phyloP scores from a whole-genome alignment of 192 early-diverging fungal species.

The Coemansia umbellata region DNA sequence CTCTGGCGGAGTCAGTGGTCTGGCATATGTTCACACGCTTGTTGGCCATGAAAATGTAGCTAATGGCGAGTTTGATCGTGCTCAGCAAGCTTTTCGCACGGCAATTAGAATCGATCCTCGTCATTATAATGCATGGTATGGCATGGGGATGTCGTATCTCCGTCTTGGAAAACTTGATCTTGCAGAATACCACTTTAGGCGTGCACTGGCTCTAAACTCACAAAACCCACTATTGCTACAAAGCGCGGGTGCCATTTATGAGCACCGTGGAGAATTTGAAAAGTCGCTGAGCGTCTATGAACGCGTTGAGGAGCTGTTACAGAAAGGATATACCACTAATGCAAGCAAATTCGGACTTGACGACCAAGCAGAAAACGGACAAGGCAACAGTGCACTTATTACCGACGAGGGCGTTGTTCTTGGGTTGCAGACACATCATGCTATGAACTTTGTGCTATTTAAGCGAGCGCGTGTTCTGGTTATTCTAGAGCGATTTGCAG shows the following conservation, averaged over 20 bases:
- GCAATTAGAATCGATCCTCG: constrained; percentile 69
- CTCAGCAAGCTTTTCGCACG: constrained; percentile 65
- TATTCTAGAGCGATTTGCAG: constrained; percentile 54
- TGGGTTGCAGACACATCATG: constrained; percentile 22
- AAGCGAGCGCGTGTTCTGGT: constrained; percentile 64
- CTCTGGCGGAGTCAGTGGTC: constrained; percentile 25
- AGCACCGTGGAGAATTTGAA: constrained; percentile 51
- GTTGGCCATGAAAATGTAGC: constrained; percentile 77
- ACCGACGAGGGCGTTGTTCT: constrained; percentile 12
- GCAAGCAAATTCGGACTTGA: not conserved
- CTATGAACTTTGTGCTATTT: constrained; percentile 59
- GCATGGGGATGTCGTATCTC: constrained; percentile 69
- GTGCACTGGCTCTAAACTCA: constrained; percentile 69
- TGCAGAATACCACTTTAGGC: constrained; percentile 69
- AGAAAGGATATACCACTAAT: not conserved
- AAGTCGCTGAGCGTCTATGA: constrained; percentile 63
- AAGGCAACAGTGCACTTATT: not conserved
- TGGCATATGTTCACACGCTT: constrained; percentile 80
- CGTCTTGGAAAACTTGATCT: constrained; percentile 68
- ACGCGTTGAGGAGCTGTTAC: constrained; percentile 55
- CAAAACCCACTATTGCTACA: constrained; percentile 68
- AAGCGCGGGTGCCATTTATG: constrained; percentile 69
- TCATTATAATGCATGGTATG: constrained; percentile 87
- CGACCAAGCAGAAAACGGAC: not conserved
- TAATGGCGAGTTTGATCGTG: constrained; percentile 70